These are phyloP conservation scores for Nakazawaea molendinolei DNA, from an alignment of 805 yeast genomes.

Conservation along the genomic window DNA sequence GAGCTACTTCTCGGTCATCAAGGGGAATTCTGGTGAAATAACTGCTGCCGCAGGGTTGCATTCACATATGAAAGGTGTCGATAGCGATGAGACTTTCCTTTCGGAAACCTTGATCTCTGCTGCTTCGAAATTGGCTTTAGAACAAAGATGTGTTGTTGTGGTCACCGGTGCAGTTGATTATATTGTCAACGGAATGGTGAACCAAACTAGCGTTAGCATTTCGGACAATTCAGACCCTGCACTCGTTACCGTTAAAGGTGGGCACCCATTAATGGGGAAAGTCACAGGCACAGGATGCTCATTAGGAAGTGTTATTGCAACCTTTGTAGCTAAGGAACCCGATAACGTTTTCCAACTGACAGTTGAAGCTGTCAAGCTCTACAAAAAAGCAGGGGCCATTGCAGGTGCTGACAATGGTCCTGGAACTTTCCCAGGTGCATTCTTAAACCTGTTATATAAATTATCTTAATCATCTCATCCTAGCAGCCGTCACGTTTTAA, in stretches of 20 bases:
- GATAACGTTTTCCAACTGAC: constrained; percentile 38
- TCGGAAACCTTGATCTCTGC: constrained; percentile 27
- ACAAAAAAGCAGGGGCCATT: constrained; percentile 53
- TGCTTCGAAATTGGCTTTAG: constrained; percentile 42
- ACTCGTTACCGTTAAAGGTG: constrained; percentile 49
- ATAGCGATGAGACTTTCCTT: constrained; percentile 25
- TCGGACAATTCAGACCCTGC: constrained; percentile 21
- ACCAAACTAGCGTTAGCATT: neutral
- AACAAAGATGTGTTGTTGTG: constrained; percentile 54
- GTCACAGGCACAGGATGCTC: constrained; percentile 85
- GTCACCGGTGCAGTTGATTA: constrained; percentile 60
- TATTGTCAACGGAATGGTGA: constrained; percentile 36
- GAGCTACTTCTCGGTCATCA: constrained; percentile 61
- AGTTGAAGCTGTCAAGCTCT: constrained; percentile 46
- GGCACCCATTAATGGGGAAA: constrained; percentile 53
- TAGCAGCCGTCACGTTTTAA: too few species aligned
- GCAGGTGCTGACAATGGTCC: constrained; percentile 48
- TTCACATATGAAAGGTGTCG: constrained; percentile 67
- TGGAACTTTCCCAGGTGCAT: constrained; percentile 42
- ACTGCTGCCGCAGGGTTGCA: constrained; percentile 45
- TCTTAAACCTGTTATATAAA: constrained; percentile 36
- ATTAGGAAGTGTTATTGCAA: constrained; percentile 64
- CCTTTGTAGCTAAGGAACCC: constrained; percentile 42
- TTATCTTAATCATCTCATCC: too few species aligned
- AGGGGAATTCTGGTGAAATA: constrained; percentile 86